Evolutionary conservation across 345 rosid genomes (phyloP).

Genomic region (Salix udensis): DNA sequence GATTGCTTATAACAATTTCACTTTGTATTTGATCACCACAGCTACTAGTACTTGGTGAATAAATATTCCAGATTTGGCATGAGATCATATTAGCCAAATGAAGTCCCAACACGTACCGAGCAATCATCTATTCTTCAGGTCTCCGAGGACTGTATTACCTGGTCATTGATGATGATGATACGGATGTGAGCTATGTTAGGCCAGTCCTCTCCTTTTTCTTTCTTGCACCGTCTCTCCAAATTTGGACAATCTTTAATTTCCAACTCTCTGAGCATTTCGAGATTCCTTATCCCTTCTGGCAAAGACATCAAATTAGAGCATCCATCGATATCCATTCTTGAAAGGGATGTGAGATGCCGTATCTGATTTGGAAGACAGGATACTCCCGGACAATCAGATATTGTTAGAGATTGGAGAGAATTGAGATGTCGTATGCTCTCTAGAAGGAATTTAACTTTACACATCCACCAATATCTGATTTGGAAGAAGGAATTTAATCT

Average conservation of each 20-base stretch:
- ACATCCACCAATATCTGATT: too few species aligned
- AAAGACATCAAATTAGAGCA: not conserved
- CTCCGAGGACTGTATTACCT: not conserved
- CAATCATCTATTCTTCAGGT: too few species aligned
- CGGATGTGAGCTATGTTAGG: not conserved
- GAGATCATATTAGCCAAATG: too few species aligned
- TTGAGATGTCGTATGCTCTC: not conserved
- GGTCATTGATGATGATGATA: slow-evolving; percentile 16
- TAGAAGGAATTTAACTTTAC: not conserved
- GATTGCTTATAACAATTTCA: too few species aligned
- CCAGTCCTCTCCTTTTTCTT: not conserved
- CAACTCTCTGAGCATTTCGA: not conserved
- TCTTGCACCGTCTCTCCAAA: not conserved
- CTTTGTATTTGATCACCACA: too few species aligned
- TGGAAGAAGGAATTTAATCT: too few species aligned
- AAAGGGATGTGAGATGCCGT: not conserved
- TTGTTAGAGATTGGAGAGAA: not conserved
- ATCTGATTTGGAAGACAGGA: not conserved
- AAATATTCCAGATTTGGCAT: too few species aligned
- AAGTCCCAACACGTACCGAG: too few species aligned
- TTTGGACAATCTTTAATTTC: not conserved
- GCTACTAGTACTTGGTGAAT: too few species aligned
- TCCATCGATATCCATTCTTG: accelerated
- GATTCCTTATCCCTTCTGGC: not conserved
- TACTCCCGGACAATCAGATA: not conserved